phyloP scores from a whole-genome alignment of 192 early-diverging fungal species.

The Coemansia furcata region DNA sequence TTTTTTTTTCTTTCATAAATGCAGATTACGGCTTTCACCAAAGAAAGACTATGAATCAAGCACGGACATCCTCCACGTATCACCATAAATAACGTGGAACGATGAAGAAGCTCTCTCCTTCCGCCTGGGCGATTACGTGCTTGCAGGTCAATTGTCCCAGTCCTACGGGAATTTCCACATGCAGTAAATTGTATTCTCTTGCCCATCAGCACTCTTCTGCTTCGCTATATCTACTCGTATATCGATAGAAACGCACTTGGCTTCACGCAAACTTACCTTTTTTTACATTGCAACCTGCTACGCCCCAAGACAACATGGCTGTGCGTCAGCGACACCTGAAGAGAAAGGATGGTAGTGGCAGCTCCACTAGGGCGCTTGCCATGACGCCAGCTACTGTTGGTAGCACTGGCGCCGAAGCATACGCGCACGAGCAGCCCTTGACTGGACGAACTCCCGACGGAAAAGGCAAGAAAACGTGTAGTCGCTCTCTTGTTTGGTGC shows the following conservation, averaged over 20 bases:
- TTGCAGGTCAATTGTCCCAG: neutral
- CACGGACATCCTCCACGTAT: neutral
- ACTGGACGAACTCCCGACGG: slow-evolving; percentile 48
- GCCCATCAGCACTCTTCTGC: neutral
- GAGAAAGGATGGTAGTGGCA: slow-evolving; percentile 1
- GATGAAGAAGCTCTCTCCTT: neutral
- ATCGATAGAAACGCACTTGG: too few relatives aligned
- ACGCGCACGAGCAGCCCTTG: slow-evolving; percentile 6
- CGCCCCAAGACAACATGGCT: slow-evolving; percentile 11
- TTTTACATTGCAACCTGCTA: neutral
- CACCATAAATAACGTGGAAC: neutral
- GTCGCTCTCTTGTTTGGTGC: neutral
- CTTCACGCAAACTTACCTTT: neutral
- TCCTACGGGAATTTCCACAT: neutral
- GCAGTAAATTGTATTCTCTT: neutral
- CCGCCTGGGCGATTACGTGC: neutral
- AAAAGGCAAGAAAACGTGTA: slow-evolving; percentile 28
- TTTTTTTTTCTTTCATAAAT: too few relatives aligned
- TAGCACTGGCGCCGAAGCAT: neutral
- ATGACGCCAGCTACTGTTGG: neutral
- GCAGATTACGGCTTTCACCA: too few relatives aligned
- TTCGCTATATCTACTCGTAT: neutral
- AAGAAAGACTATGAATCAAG: too few relatives aligned
- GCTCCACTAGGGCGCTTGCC: neutral
- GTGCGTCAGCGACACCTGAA: slow-evolving; percentile 39